A percentile compares a stretch with the other conserved stretches of the same genome.
Conservation (phyloP, 495 filamentous ascomycete genomes). For the Eremomyces bilateralis region DNA sequence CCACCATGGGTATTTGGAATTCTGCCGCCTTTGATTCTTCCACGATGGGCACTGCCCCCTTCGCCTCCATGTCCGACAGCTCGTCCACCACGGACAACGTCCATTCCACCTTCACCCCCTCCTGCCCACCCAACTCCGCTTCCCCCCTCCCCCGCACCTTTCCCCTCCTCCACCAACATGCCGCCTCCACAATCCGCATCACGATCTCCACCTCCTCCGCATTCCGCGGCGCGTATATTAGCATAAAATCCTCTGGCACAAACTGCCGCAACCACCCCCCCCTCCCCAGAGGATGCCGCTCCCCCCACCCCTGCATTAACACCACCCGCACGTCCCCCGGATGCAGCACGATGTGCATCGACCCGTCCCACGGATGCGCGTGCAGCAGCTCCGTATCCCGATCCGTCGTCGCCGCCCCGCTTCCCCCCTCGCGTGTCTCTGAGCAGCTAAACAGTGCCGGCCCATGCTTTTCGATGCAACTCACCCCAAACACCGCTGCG, state of each 20-base stretch:
- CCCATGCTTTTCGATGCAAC: slow-evolving; percentile 60
- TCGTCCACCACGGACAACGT: too few species aligned
- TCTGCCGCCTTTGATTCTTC: too few species aligned
- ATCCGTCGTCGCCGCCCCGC: slow-evolving; percentile 22
- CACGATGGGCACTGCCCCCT: too few species aligned
- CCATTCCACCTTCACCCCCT: too few species aligned
- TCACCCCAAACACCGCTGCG: slow-evolving; percentile 34
- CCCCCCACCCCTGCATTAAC: slow-evolving; percentile 40
- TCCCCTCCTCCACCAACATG: slow-evolving; percentile 5
- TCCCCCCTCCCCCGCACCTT: too few species aligned
- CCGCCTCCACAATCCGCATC: slow-evolving; percentile 24
- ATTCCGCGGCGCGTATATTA: slow-evolving; percentile 65
- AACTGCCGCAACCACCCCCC: neutral
- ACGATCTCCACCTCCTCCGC: neutral
- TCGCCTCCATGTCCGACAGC: too few species aligned
- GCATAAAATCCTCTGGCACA: slow-evolving; percentile 7
- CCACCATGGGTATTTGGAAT: too few species aligned
- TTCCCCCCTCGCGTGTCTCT: slow-evolving; percentile 34
- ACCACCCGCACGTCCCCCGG: slow-evolving; percentile 56
- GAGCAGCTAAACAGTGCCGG: slow-evolving; percentile 41
- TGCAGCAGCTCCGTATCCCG: slow-evolving; percentile 42
- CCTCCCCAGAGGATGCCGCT: neutral
- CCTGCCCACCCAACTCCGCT: too few species aligned
- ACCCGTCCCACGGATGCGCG: slow-evolving; percentile 50
- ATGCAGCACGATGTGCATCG: slow-evolving; percentile 53